These are phyloP conservation scores for Linnemannia zychae DNA, from an alignment of 192 early-diverging fungal genomes.

Conservation along the genomic window DNA sequence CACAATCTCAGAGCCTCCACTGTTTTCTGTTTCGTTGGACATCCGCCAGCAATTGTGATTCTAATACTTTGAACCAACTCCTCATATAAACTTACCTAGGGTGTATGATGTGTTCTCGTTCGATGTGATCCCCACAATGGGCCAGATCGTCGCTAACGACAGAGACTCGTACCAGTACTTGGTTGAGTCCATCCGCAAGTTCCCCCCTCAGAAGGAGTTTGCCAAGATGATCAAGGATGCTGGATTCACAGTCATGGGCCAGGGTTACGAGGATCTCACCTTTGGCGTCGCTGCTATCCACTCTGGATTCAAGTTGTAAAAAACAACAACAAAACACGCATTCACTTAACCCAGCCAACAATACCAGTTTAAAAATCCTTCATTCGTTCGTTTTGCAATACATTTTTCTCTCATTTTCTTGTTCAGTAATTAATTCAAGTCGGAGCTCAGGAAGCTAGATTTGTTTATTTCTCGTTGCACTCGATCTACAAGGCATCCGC, in stretches of 20 bases:
- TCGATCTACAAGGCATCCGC: not conserved
- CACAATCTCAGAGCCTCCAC: too few species aligned
- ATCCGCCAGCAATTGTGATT: not conserved
- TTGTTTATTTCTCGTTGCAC: not conserved
- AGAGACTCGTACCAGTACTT: constrained; percentile 96
- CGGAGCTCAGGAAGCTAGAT: not conserved
- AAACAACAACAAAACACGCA: not conserved
- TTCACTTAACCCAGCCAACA: not conserved
- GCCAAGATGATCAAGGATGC: constrained; percentile 90
- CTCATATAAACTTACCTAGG: constrained; percentile 41
- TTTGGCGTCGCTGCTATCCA: constrained; percentile 99
- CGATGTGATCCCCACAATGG: constrained; percentile 90
- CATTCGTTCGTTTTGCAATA: not conserved
- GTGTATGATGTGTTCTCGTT: constrained; percentile 96
- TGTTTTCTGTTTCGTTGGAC: too few species aligned
- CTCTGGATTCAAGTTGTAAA: constrained; percentile 92
- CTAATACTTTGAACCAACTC: not conserved
- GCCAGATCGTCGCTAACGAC: constrained; percentile 90
- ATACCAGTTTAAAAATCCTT: not conserved
- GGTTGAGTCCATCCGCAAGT: constrained; percentile 96
- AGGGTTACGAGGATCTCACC: constrained; percentile 94
- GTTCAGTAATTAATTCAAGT: not conserved
- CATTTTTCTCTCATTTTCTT: not conserved
- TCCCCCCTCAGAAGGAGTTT: constrained; percentile 92
- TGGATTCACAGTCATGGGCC: constrained; percentile 91